phyloP scores from a whole-genome alignment of 495 filamentous ascomycete species.

The Trichoderma orchidacearum region DNA sequence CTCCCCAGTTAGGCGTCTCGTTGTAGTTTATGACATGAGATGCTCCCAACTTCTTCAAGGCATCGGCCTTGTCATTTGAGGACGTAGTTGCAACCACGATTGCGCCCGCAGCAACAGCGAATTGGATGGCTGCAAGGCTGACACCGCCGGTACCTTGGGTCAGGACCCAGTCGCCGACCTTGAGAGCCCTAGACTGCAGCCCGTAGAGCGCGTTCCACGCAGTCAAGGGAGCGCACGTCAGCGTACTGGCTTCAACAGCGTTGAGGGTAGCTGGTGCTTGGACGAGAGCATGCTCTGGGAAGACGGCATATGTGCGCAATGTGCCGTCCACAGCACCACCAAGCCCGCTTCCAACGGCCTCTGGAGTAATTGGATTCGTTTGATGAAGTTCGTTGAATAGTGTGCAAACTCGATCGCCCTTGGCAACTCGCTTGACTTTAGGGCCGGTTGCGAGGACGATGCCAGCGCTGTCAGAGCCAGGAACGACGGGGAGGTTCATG shows the following conservation, averaged over 20 bases:
- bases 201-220: constrained; percentile 41
- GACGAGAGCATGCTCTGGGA: constrained; percentile 55
- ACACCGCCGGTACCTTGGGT: constrained; percentile 24
- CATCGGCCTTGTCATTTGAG: constrained; percentile 40
- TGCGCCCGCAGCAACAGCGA: constrained; percentile 60
- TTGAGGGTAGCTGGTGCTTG: constrained; percentile 43
- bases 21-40: constrained; percentile 45
- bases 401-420: constrained; percentile 54
- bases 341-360: constrained; percentile 35
- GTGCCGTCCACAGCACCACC: constrained; percentile 55
- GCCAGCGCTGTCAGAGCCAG: constrained; percentile 9
- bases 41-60: constrained; percentile 46
- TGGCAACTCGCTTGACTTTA: constrained; percentile 43
- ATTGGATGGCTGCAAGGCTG: constrained; percentile 36
- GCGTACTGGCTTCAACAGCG: constrained; percentile 34
- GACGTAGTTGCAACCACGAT: constrained; percentile 60
- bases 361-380: constrained; percentile 35
- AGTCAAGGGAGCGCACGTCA: constrained; percentile 23
- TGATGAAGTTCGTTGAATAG: constrained; percentile 63
- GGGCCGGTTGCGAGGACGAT: constrained; percentile 7
- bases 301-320: constrained; percentile 54
- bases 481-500: constrained; percentile 2
- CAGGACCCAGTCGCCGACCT: constrained; percentile 16
- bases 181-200: constrained; percentile 19
- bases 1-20: constrained; percentile 16